These are phyloP conservation scores for Chaetomium sp. DNA, from an alignment of 2,329 filamentous ascomycete species.

Conservation along the genomic window DNA sequence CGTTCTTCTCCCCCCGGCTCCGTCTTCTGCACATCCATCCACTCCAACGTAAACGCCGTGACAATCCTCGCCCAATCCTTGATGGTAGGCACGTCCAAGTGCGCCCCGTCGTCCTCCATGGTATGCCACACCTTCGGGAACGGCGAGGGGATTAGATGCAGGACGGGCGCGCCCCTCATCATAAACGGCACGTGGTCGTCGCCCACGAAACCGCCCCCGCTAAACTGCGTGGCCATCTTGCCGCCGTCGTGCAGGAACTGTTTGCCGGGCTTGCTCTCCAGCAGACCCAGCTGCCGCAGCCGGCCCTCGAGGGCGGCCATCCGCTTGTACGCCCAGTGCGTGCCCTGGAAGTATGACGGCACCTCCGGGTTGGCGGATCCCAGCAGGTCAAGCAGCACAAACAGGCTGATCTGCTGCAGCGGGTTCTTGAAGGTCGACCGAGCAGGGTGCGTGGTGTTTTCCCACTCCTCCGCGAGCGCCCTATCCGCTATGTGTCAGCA, in stretches of 20 bases:
- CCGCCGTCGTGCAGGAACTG: constrained; percentile 36
- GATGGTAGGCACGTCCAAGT: constrained; percentile 77
- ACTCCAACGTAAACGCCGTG: constrained; percentile 84
- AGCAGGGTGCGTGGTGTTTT: constrained; percentile 63
- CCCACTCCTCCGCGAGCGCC: constrained; percentile 74
- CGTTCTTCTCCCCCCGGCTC: constrained; percentile 16
- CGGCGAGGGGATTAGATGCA: constrained; percentile 84
- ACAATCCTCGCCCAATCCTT: constrained; percentile 87
- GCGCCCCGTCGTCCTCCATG: constrained; percentile 77
- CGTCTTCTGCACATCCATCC: constrained; percentile 70
- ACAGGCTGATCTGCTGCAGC: constrained; percentile 73
- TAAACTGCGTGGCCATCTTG: constrained; percentile 43
- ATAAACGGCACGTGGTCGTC: constrained; percentile 96
- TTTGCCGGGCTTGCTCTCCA: constrained; percentile 56
- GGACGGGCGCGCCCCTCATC: constrained; percentile 78
- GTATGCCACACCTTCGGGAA: constrained; percentile 89
- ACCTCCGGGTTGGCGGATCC: constrained; percentile 69
- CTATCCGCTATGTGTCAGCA: constrained; percentile 37
- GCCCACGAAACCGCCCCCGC: constrained; percentile 55
- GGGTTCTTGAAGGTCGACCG: constrained; percentile 69
- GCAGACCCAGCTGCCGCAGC: constrained; percentile 65
- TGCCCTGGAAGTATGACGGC: constrained; percentile 84
- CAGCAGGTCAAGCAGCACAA: constrained; percentile 88
- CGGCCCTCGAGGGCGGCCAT: constrained; percentile 75
- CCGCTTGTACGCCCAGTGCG: constrained; percentile 87